Evolutionary conservation across 176 grass and related monocot genomes (phyloP).

Genomic region (Puccinellia tenuiflora): DNA sequence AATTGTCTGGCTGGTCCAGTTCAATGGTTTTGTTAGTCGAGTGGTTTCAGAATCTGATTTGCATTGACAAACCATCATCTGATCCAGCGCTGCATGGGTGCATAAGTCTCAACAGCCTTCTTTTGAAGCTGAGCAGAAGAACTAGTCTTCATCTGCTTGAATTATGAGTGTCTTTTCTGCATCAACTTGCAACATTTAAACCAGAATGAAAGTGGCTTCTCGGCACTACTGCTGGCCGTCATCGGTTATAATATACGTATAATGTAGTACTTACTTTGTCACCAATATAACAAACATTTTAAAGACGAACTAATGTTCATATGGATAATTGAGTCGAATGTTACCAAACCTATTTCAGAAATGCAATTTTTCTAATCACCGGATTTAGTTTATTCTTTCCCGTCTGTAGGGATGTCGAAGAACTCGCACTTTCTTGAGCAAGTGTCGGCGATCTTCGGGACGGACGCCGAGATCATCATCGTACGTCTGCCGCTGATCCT

Average conservation of each 20-base stretch:
- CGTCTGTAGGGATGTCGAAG: conserved; percentile 30
- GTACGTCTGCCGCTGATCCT: conserved; percentile 10
- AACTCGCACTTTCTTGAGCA: conserved; percentile 59
- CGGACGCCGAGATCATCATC: conserved; percentile 61
- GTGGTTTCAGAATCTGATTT: not conserved
- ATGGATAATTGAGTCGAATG: not conserved
- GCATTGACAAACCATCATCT: not conserved
- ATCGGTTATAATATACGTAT: too few species aligned
- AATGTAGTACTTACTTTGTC: not conserved
- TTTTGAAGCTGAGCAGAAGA: not conserved
- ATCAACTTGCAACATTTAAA: not conserved
- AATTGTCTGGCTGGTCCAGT: not conserved
- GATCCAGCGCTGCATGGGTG: not conserved
- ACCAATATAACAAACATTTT: not conserved
- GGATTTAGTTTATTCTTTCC: not conserved
- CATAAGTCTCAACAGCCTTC: not conserved
- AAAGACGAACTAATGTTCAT: not conserved
- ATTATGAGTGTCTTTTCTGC: not conserved
- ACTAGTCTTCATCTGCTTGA: not conserved
- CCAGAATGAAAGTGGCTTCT: not conserved
- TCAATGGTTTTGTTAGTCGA: not conserved
- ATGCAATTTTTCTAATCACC: not conserved
- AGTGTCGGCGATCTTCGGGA: conserved; percentile 43
- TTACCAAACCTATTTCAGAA: not conserved
- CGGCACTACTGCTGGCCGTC: not conserved